Base-by-base conservation (phyloP, 192 early-diverging fungal genomes). In the Phlyctochytrium arcticum region DNA sequence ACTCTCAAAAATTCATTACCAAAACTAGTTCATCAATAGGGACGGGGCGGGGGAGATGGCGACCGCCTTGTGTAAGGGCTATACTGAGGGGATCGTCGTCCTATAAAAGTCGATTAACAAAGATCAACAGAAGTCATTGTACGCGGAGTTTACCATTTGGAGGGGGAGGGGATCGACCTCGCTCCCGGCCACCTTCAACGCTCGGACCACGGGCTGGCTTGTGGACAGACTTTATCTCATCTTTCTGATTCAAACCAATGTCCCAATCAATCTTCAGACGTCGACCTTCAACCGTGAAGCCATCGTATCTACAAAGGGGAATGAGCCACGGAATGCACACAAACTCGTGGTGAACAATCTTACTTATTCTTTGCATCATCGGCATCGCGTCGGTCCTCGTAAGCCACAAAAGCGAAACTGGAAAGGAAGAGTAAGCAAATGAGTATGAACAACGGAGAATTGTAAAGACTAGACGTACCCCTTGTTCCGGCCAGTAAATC, bases 401-500 rank as follows among this genome's bases (percentile, higher is more conserved):
- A 91, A 42, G 85, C 79, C 34, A 89, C 80, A 69, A 91, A 91
- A 5, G 89, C 85, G 65, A 91, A 91, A 6, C 89, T 90, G 71
- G 6, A 29, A 21, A 46, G n/a, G 31, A 42, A 34, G 24, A 46
- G 49, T 47, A 36, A 48, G 55, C 9, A 35, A n/a, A 33, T 48
- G 10, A 62, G 46, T 19, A 49, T 36, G 4, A 4, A 17, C 2
- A 26, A 2, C 23, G 1, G 10, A 59, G 34, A 6, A 47, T 57
- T 24, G 44, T 46, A 35, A 29, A 23, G 36, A 32, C 48, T 39
- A 17, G 26, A 44, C 48, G 69, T 76, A 90, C 87, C 90, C 90
- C 67, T 92, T 92, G 77, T 92, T 92, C n/a, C 82, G 77, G 21
- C 79, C 76, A 42, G 89, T 91, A 65, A 74, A 78, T 34, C 85